Evolutionary conservation across 2,329 filamentous ascomycete species (phyloP), one percentile per base, ranked within the genome.

Genomic region (Calonectria pseudoreteaudii): DNA sequence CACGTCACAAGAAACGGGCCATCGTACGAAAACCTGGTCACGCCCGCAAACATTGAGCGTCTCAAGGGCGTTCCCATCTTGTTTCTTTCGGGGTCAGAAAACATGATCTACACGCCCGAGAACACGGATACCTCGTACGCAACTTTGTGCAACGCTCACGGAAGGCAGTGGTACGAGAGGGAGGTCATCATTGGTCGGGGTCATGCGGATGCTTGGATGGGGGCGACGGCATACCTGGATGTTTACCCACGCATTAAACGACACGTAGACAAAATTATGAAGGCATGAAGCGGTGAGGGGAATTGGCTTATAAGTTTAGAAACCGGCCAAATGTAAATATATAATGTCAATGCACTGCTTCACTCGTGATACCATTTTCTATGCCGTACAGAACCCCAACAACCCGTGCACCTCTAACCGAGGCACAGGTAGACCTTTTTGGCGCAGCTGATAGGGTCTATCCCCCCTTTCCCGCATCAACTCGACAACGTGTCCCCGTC

Each of bases 61-160:
- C 86, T 93, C 2, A 82, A 83, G 26, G 88, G 86, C 1, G 83
- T 93, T 3, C 90, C 91, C 0, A 85, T 93, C 72, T 78, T 91
- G 18, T 73, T 79, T 68, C 49, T 80, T 26, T 76, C 76, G 0
- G 79, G 78, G 4, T 66, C 73, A 0, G 76, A 72, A 20, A 75
- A 80, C 66, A 75, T 77, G 26, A 78, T 80, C 1, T 80, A 69
- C 49, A 72, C 72, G 0, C 72, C 79, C 0, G 76, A 80, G 20
- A 80, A 78, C 67, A 80, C 79, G 16, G 80, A 81, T 47, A 74
- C 23, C 1, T 79, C 77, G 1, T 80, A 75, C 58, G 78, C 76
- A 4, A 74, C 72, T 0, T 70, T 81, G 20, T 75, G 73, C 58
- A 73, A 75, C 30, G 75, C 70, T 6, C 76, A 78, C 56, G 77